These are phyloP conservation scores for Xylaria castorea DNA, from an alignment of 495 filamentous ascomycete genomes.

Conservation along the genomic window DNA sequence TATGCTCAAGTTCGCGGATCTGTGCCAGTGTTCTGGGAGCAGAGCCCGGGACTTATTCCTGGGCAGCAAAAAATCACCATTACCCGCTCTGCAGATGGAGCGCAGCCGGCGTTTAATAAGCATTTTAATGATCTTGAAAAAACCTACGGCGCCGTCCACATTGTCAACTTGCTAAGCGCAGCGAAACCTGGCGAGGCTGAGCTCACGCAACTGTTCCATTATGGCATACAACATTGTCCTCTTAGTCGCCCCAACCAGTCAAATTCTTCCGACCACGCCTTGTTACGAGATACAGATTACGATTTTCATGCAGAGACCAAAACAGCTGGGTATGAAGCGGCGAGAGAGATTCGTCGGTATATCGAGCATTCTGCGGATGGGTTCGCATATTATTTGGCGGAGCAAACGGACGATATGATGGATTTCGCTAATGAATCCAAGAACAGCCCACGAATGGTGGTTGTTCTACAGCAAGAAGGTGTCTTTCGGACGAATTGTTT, in stretches of 20 bases:
- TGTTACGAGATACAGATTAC: slow-evolving; percentile 82
- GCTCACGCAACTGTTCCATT: slow-evolving; percentile 76
- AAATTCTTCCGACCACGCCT: slow-evolving; percentile 64
- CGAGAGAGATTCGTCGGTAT: slow-evolving; percentile 74
- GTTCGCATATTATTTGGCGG: slow-evolving; percentile 90
- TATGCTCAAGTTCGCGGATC: slow-evolving; percentile 93
- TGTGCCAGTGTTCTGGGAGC: slow-evolving; percentile 97
- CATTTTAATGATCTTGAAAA: slow-evolving; percentile 85
- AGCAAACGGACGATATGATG: slow-evolving; percentile 63
- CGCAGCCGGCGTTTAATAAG: slow-evolving; percentile 92
- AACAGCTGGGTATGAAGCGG: slow-evolving; percentile 85
- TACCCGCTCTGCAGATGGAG: slow-evolving; percentile 87
- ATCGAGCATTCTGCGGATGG: slow-evolving; percentile 79
- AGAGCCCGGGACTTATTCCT: slow-evolving; percentile 83
- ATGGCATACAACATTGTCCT: slow-evolving; percentile 74
- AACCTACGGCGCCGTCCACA: slow-evolving; percentile 86
- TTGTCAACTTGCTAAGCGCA: slow-evolving; percentile 90
- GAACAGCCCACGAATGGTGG: slow-evolving; percentile 59
- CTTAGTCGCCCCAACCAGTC: slow-evolving; percentile 59
- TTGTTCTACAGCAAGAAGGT: slow-evolving; percentile 88
- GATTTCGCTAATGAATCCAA: slow-evolving; percentile 37
- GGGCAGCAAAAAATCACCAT: slow-evolving; percentile 94
- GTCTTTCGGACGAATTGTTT: slow-evolving; percentile 96
- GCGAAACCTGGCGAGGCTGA: slow-evolving; percentile 84
- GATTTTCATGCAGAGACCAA: slow-evolving; percentile 96